Evolutionary conservation across 140 eudicot species (phyloP).

Genomic region (Oenanthe javanica): DNA sequence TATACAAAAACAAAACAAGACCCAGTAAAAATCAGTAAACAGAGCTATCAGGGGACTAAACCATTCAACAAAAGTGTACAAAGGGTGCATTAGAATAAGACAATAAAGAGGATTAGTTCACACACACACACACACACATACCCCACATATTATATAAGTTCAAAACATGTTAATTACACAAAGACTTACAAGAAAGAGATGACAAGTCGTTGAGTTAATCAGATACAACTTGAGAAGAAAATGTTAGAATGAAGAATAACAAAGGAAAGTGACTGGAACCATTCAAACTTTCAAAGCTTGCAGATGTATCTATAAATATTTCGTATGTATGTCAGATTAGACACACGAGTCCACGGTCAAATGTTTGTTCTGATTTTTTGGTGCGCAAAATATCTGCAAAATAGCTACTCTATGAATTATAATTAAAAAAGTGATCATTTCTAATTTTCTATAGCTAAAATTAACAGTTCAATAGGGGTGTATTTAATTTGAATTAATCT

Average conservation of each 20-base stretch:
- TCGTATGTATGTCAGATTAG: too few relatives aligned
- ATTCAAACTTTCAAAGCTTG: not conserved
- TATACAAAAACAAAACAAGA: conserved; percentile 18
- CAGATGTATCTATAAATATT: too few relatives aligned
- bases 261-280: not conserved
- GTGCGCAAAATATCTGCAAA: too few relatives aligned
- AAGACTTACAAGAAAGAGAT: not conserved
- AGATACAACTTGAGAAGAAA: not conserved
- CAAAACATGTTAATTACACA: not conserved
- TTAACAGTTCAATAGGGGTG: too few relatives aligned
- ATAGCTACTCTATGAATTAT: too few relatives aligned
- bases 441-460: too few relatives aligned
- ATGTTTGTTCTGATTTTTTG: too few relatives aligned
- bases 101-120: not conserved
- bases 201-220: not conserved
- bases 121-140: too few relatives aligned
- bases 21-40: conserved; percentile 13
- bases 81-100: conserved; percentile 9
- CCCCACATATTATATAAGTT: not conserved
- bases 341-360: too few relatives aligned
- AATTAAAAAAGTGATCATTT: too few relatives aligned
- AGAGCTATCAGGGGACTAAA: not conserved
- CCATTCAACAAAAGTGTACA: not conserved
- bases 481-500: too few relatives aligned
- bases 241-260: not conserved